These are phyloP conservation scores for Maudiozyma humilis DNA, from an alignment of 1,139 yeast genomes.

Conservation along the genomic window DNA sequence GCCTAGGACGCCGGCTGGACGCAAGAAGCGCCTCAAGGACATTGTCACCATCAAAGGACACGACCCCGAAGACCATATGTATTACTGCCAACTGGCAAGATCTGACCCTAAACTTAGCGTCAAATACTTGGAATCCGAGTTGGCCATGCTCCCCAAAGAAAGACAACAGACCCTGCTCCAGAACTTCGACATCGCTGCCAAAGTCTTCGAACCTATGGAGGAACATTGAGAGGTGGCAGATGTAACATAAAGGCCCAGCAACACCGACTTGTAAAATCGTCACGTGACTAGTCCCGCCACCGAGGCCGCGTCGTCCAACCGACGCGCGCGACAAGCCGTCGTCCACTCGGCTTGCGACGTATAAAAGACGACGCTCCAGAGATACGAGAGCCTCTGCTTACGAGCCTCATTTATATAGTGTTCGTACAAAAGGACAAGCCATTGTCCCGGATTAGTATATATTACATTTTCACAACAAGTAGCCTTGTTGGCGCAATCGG, in stretches of 20 bases:
- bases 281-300: background rate
- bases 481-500: conserved; percentile 42
- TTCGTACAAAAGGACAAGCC: background rate
- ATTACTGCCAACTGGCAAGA: background rate
- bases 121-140: background rate
- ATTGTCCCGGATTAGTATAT: background rate
- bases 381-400: background rate
- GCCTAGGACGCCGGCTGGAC: too few species aligned
- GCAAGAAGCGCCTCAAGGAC: too few species aligned
- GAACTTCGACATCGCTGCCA: background rate
- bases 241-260: background rate
- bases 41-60: background rate
- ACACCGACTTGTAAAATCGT: background rate
- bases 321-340: background rate
- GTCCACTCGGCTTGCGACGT: background rate
- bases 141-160: background rate
- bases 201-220: background rate
- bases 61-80: background rate
- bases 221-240: background rate
- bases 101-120: background rate
- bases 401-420: background rate
- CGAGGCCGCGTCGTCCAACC: background rate
- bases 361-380: background rate
- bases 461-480: background rate
- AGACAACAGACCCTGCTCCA: background rate